Evolutionary conservation across 495 filamentous ascomycete species (phyloP), one percentile per base, ranked within the genome.

Genomic region (Xylaria palmicola): DNA sequence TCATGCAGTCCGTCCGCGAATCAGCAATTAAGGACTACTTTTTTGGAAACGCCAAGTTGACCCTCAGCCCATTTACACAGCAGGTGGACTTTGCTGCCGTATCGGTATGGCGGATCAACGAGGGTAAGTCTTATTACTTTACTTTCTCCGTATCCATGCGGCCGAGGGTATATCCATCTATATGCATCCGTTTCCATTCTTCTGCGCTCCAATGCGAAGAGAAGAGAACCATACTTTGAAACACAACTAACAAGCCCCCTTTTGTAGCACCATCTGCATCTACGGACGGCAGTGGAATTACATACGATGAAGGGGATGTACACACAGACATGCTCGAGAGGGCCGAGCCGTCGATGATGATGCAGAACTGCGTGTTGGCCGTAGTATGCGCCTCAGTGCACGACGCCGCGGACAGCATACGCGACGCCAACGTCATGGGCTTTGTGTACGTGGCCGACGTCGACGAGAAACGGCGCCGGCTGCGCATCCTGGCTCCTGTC

Each of bases 391-490:
- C 87, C 1, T 77, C 87, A 1, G 68, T 84, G 1, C 83, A 80
- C 4, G 90, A 92, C 52, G 77, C 80, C 4, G 79, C 87, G 7
- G 85, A 91, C 37, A 81, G 85, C 5, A 86, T 98, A 44, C 86
- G 90, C 12, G 90, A 94, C 64, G 87, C 93, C 0, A 91, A 88
- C 40, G 86, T 97, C 19, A 88, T 95, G 80, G 94, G 94, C 6
- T 98, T 95, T 73, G 82, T 97, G 37, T 96, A 95, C 69, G 87
- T 99, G 32, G 84, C 88, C 0, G 90, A 94, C 50, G 92, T 98
- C 7, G 93, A 99, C 64, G 88, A 87, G 49, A 87, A 91, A 54
- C 90, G 90, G 75, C 86, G 86, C 56, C 89, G 88, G 71, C 78
- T 98, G 51, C 87, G 90, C 61, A 79, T 97, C 15, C 78, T 98